These are phyloP conservation scores for Ceratobasidium sp. DNA, from an alignment of 1,284 basidiomycete genomes.

Conservation along the genomic window DNA sequence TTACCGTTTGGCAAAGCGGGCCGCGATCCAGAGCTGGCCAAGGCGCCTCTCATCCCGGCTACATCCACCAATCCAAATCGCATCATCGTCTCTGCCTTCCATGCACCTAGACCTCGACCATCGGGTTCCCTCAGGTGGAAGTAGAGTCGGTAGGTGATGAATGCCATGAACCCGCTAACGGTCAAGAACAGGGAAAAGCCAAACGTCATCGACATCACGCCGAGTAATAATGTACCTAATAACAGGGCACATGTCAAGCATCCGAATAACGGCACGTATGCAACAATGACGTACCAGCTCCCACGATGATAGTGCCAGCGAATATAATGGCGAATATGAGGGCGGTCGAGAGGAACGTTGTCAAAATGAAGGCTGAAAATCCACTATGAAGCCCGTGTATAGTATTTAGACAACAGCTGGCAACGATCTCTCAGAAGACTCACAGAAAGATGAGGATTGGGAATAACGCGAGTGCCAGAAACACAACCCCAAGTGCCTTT, in stretches of 20 bases:
- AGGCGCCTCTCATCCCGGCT: not conserved
- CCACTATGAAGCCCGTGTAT: not conserved
- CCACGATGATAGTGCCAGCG: constrained; percentile 15
- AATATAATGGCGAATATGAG: not conserved
- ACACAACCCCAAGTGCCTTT: constrained; percentile 16
- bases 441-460: constrained; percentile 21
- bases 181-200: constrained; percentile 21
- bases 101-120: constrained; percentile 6
- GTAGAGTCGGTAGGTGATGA: constrained; percentile 4
- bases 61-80: constrained; percentile 17
- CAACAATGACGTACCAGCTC: constrained; percentile 17
- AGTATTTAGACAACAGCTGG: not conserved
- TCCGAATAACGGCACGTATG: constrained; percentile 2
- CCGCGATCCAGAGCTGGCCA: not conserved
- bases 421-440: not conserved
- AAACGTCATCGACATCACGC: constrained; percentile 11
- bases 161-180: constrained; percentile 2
- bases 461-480: not conserved
- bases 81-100: constrained; percentile 28
- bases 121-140: constrained; percentile 1
- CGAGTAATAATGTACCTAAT: constrained; percentile 10
- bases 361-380: constrained; percentile 18
- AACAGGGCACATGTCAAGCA: not conserved
- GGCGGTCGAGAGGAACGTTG: not conserved
- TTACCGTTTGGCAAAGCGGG: not conserved